These are phyloP conservation scores for Paramecium pentaurelia DNA, from an alignment of 73 alveolate genomes.

Conservation along the genomic window DNA sequence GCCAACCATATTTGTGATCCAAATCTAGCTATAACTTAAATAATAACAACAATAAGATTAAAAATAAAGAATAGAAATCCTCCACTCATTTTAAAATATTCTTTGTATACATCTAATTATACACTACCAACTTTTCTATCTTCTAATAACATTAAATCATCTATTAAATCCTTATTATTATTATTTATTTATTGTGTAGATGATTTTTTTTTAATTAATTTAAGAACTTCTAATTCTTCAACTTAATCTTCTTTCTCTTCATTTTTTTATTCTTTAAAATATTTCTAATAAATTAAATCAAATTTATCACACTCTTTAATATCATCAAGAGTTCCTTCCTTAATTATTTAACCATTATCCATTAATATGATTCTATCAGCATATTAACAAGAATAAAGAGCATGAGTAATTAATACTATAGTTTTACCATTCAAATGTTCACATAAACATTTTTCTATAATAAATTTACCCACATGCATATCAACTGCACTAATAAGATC, in stretches of 20 bases:
- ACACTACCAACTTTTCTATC: conserved; percentile 66
- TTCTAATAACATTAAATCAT: conserved; percentile 55
- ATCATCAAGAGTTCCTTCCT: conserved; percentile 25
- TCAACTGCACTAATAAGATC: conserved; percentile 62
- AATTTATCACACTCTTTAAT: conserved; percentile 20
- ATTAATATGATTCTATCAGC: conserved; percentile 38
- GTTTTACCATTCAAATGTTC: conserved; percentile 11
- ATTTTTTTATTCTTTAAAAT: background rate
- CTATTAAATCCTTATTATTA: background rate
- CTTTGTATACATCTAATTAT: conserved; percentile 34
- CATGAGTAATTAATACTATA: conserved; percentile 46
- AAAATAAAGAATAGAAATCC: conserved; percentile 12
- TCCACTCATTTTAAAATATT: conserved; percentile 53
- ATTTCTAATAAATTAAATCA: conserved; percentile 15
- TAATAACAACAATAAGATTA: background rate
- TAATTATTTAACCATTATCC: conserved; percentile 41
- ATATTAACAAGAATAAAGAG: conserved; percentile 33
- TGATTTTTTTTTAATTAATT: background rate
- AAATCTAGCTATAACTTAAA: background rate
- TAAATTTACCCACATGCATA: conserved; percentile 55
- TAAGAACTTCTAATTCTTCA: background rate
- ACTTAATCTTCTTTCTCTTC: background rate
- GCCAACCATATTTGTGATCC: conserved; percentile 55
- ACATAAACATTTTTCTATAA: conserved; percentile 15
- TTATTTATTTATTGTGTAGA: background rate